These are phyloP conservation scores for Arthrinium puccinioides DNA, from an alignment of 2,329 filamentous ascomycete genomes.

Conservation along the genomic window DNA sequence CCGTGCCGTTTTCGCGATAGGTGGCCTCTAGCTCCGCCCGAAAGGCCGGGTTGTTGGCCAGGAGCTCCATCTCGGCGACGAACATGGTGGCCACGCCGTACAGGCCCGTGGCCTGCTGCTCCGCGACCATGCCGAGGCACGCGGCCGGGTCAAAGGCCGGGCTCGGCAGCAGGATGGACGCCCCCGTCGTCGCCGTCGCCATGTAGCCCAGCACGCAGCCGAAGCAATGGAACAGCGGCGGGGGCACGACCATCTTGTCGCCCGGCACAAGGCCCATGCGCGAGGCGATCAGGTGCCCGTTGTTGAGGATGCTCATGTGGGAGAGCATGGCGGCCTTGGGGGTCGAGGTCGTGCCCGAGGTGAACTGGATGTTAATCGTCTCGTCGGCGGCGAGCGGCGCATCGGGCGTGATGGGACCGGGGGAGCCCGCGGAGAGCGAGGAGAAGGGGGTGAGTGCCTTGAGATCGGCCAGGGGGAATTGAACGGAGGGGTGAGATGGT, in stretches of 20 bases:
- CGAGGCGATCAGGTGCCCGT: constrained; percentile 75
- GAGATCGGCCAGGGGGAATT: constrained; percentile 35
- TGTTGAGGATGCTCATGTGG: constrained; percentile 86
- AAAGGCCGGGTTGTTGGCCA: constrained; percentile 36
- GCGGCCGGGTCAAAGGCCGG: constrained; percentile 81
- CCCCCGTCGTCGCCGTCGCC: constrained; percentile 77
- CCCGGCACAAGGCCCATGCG: constrained; percentile 71
- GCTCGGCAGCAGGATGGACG: constrained; percentile 74
- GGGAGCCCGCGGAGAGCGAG: constrained; percentile 14
- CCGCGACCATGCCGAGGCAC: constrained; percentile 50
- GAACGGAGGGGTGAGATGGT: constrained; percentile 31
- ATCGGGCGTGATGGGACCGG: constrained; percentile 32
- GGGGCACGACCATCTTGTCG: constrained; percentile 78
- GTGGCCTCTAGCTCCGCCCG: constrained; percentile 17
- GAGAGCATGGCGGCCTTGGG: constrained; percentile 89
- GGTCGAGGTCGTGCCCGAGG: constrained; percentile 83
- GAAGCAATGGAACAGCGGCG: constrained; percentile 86
- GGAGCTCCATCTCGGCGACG: constrained; percentile 72
- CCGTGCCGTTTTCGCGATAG: constrained; percentile 12
- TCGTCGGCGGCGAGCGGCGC: constrained; percentile 52
- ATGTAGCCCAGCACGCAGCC: constrained; percentile 90
- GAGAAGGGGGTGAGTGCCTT: constrained; percentile 37
- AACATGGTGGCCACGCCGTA: constrained; percentile 97
- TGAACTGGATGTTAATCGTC: constrained; percentile 93
- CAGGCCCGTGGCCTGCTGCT: constrained; percentile 53